Conservation (phyloP, 2,329 filamentous ascomycete genomes). For the Tolypocladium nubicola region DNA sequence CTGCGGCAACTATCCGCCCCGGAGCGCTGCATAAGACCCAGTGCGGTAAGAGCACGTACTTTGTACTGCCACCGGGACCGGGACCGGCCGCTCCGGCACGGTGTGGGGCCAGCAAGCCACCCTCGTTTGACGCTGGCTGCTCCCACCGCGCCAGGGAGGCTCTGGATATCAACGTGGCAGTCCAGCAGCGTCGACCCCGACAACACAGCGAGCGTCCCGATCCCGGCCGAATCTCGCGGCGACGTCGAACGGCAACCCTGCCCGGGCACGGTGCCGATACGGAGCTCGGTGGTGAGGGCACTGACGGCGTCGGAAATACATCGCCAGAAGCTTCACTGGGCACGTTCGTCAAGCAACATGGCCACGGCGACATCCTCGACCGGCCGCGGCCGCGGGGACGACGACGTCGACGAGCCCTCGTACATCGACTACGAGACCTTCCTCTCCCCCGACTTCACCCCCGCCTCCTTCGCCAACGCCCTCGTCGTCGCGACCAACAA, state of each 20-base stretch:
- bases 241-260: background rate
- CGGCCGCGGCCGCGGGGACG: background rate
- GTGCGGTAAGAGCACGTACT: background rate
- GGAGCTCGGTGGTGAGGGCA: background rate
- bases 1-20: background rate
- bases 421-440: slow-evolving; percentile 97
- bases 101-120: background rate
- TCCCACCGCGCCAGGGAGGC: background rate
- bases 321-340: background rate
- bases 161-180: background rate
- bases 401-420: slow-evolving; percentile 49
- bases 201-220: background rate
- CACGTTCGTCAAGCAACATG: background rate
- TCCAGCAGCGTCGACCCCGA: background rate
- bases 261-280: background rate
- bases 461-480: slow-evolving; percentile 74
- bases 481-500: slow-evolving; percentile 89
- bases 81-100: background rate
- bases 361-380: background rate
- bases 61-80: background rate
- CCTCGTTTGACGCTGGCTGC: background rate
- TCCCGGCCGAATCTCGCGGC: background rate
- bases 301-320: background rate
- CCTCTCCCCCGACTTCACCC: slow-evolving; percentile 70
- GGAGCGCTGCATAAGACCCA: background rate